A percentile compares a stretch with the other conserved stretches of the same genome.
Conservation (phyloP, 495 filamentous ascomycete species). For the Letharia columbiana region DNA sequence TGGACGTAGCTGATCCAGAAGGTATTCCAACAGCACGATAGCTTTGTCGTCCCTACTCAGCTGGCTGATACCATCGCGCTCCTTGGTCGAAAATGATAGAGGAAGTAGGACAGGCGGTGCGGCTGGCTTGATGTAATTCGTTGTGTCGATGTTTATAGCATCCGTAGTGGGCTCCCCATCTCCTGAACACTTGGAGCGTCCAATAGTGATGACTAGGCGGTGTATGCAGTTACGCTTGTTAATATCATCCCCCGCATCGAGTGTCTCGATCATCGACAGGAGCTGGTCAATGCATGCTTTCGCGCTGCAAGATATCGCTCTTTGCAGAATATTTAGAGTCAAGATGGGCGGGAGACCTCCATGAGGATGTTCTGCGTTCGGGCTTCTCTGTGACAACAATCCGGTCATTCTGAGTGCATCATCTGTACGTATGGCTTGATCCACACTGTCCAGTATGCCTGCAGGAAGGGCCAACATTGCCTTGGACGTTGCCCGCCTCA, state of each 20-base stretch:
- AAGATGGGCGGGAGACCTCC: slow-evolving; percentile 48
- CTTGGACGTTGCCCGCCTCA: slow-evolving; percentile 62
- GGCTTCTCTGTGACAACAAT: slow-evolving; percentile 49
- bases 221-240: slow-evolving; percentile 92
- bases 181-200: slow-evolving; percentile 53
- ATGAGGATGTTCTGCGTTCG: slow-evolving; percentile 40
- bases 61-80: slow-evolving; percentile 47
- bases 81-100: slow-evolving; percentile 45
- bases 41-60: slow-evolving; percentile 63
- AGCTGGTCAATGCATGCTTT: slow-evolving; percentile 60
- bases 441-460: slow-evolving; percentile 59
- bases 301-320: slow-evolving; percentile 65
- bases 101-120: slow-evolving; percentile 56
- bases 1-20: slow-evolving; percentile 62
- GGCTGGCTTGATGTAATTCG: slow-evolving; percentile 70
- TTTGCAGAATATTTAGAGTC: slow-evolving; percentile 71
- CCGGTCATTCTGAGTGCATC: slow-evolving; percentile 53
- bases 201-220: slow-evolving; percentile 81
- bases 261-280: slow-evolving; percentile 52
- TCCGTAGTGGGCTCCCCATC: slow-evolving; percentile 38
- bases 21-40: slow-evolving; percentile 61
- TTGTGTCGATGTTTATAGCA: slow-evolving; percentile 41
- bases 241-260: slow-evolving; percentile 84
- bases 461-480: slow-evolving; percentile 60
- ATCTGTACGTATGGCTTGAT: slow-evolving; percentile 69